These are phyloP conservation scores for Penicillium brevicompactum DNA, from an alignment of 2,329 filamentous ascomycete species.

Conservation along the genomic window DNA sequence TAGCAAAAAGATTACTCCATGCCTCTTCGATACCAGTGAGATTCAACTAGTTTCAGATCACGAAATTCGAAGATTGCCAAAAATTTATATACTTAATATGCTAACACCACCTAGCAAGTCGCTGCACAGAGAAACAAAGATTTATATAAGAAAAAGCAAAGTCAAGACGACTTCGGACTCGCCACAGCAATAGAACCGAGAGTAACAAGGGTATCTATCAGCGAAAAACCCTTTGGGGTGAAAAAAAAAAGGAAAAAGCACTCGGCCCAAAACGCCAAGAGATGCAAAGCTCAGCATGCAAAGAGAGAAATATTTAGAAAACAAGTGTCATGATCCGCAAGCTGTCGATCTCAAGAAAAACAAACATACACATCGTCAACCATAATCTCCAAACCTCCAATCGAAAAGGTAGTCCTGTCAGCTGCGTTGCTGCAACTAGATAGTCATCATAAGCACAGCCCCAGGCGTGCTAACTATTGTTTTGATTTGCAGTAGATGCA, in stretches of 20 bases:
- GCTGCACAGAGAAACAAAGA: too few species aligned
- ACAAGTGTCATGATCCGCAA: neutral
- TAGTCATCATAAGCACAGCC: neutral
- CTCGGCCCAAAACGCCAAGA: constrained; percentile 7
- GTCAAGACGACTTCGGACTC: neutral
- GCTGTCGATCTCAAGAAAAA: neutral
- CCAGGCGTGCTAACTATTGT: neutral
- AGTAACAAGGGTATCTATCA: constrained; percentile 12
- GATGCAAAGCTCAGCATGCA: constrained; percentile 12
- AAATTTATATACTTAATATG: too few species aligned
- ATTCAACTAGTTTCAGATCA: too few species aligned
- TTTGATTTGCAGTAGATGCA: neutral
- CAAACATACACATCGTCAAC: constrained; percentile 7
- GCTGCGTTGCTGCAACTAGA: neutral
- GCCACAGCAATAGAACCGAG: neutral
- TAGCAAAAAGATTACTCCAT: too few species aligned
- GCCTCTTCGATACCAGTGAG: too few species aligned
- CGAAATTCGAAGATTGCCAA: too few species aligned
- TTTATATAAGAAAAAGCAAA: neutral
- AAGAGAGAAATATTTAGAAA: neutral
- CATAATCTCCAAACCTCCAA: neutral
- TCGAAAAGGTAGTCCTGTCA: neutral
- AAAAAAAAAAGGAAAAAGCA: neutral
- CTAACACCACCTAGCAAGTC: too few species aligned
- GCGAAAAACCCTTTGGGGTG: neutral